Evolutionary conservation across 1,284 basidiomycete species (phyloP), one percentile per base, ranked within the genome.

Genomic region (Pascua guehoae): DNA sequence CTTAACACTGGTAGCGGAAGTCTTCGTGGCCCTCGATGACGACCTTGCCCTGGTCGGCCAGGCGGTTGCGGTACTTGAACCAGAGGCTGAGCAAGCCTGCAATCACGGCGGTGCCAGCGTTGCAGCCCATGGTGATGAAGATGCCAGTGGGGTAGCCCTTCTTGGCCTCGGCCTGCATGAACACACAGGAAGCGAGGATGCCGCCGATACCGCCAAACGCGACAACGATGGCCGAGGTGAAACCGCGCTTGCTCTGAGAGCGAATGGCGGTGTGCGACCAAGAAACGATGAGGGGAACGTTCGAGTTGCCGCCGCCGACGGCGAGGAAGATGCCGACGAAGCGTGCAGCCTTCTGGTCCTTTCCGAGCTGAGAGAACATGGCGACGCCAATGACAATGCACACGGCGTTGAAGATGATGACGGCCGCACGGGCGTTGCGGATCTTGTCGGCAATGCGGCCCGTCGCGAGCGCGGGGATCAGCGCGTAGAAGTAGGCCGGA

Each of bases 161-260:
- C 32, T 15, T 17, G 11, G 53, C 50, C 48, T 63, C 58, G 16
- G 50, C 47, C 49, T 58, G 41, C 47, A 48, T 52, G 61, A 63
- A 63, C 7, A 51, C 53, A 12, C 53, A 53, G 3, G 45, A 37
- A 1, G 58, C 51, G 43, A 63, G 40, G 65, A 80, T 79, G 54
- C 79, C 79, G 16, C 79, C 79, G 42, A 79, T 61, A 54, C 78
- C 78, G 38, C 76, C 78, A 49, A 75, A 73, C 41, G 68, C 72
- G 53, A 79, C 72, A 45, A 77, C 71, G 47, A 78, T 58, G 16
- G 78, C 78, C 24, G 70, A 69, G 17, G 68, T 66, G 61, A 76
- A 72, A 15, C 67, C 64, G 40, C 66, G 62, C 58, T 79, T 79
- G 39, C 71, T 70, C 62, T 79, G 74, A 11, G 70, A 67, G n/a